These are phyloP conservation scores for Arabis alpina DNA, from an alignment of 345 rosid genomes.

Conservation along the genomic window DNA sequence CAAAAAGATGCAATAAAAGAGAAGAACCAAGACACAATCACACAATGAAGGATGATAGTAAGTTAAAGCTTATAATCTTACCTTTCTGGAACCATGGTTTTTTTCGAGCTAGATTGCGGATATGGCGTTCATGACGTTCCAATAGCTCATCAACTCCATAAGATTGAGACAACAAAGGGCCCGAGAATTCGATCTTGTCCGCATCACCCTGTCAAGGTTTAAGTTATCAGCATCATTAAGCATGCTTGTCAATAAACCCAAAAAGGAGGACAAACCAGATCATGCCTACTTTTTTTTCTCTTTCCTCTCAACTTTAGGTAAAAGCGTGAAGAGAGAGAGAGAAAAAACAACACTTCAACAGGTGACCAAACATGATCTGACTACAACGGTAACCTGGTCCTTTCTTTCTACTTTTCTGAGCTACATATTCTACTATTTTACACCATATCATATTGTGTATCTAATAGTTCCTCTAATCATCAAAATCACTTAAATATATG, in stretches of 20 bases:
- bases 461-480: background rate
- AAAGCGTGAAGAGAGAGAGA: slow-evolving; percentile 33
- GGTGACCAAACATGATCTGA: slow-evolving; percentile 37
- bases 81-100: slow-evolving; percentile 95
- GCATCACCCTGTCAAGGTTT: slow-evolving; percentile 62
- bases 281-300: slow-evolving; percentile 39
- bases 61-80: slow-evolving; percentile 28
- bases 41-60: background rate
- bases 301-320: slow-evolving; percentile 19
- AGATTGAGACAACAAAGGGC: slow-evolving; percentile 80
- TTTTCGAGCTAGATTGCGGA: slow-evolving; percentile 80
- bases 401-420: slow-evolving; percentile 32
- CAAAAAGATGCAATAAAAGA: slow-evolving; percentile 1
- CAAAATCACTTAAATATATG: slow-evolving; percentile 5
- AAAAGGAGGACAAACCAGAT: slow-evolving; percentile 35
- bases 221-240: slow-evolving; percentile 42
- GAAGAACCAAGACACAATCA: background rate
- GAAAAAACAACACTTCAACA: slow-evolving; percentile 8
- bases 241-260: slow-evolving; percentile 32
- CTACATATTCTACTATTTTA: background rate
- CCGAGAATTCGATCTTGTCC: slow-evolving; percentile 86
- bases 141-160: slow-evolving; percentile 75
- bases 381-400: slow-evolving; percentile 24
- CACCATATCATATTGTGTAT: slow-evolving; percentile 1
- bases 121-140: slow-evolving; percentile 75